Evolutionary conservation across 352 stramenopile genomes (phyloP).

Genomic region (Phytophthora niederhauseri): DNA sequence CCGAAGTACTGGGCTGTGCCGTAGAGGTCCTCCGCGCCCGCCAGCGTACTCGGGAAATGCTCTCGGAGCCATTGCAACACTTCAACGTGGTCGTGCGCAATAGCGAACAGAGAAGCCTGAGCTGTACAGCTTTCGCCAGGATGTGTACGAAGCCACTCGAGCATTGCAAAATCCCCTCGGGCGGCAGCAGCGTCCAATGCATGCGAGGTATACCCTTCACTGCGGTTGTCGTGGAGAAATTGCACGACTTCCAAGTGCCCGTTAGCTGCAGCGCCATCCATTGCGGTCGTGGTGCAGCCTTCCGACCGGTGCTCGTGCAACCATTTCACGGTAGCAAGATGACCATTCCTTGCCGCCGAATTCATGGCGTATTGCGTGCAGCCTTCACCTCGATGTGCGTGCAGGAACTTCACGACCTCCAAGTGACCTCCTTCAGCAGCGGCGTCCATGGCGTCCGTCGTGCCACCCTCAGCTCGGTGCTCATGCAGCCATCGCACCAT

Average conservation of each 20-base stretch:
- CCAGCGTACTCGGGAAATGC: slow-evolving; percentile 15
- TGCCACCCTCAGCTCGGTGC: slow-evolving; percentile 30
- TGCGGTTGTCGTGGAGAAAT: slow-evolving; percentile 31
- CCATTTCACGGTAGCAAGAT: slow-evolving; percentile 59
- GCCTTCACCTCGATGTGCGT: slow-evolving; percentile 29
- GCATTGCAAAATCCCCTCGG: slow-evolving; percentile 19
- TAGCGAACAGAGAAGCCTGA: slow-evolving; percentile 26
- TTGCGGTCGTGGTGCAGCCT: slow-evolving; percentile 26
- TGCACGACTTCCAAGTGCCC: slow-evolving; percentile 30
- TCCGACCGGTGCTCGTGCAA: slow-evolving; percentile 40
- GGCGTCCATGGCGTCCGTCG: slow-evolving; percentile 26
- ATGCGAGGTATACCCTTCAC: slow-evolving; percentile 20
- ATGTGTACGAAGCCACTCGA: slow-evolving; percentile 31
- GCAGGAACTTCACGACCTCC: slow-evolving; percentile 31
- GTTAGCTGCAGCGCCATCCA: slow-evolving; percentile 27
- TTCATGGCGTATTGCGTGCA: slow-evolving; percentile 48
- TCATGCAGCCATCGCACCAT: slow-evolving; percentile 35
- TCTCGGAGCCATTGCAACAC: slow-evolving; percentile 32
- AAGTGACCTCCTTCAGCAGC: slow-evolving; percentile 31
- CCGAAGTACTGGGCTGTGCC: slow-evolving; percentile 29
- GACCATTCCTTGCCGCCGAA: slow-evolving; percentile 52
- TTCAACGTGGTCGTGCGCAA: slow-evolving; percentile 33
- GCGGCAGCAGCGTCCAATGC: slow-evolving; percentile 26
- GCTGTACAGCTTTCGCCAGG: slow-evolving; percentile 7
- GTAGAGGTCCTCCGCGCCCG: slow-evolving; percentile 11